phyloP scores from a whole-genome alignment of 805 yeast species.

The Metschnikowia orientalis region DNA sequence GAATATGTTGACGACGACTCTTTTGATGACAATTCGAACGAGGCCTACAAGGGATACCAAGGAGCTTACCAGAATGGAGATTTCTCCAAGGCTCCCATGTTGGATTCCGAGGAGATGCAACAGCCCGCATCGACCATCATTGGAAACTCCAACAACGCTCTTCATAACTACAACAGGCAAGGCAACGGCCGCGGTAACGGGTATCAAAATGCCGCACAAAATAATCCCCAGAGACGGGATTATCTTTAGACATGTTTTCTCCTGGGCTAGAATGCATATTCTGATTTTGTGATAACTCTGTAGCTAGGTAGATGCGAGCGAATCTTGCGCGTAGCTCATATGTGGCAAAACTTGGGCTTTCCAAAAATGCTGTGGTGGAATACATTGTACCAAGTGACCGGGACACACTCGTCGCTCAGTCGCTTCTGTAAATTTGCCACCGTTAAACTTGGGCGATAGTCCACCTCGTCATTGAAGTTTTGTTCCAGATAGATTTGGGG shows the following conservation, averaged over 20 bases:
- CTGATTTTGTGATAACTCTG: background rate
- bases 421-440: too few relatives aligned
- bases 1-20: constrained; percentile 31
- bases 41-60: constrained; percentile 6
- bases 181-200: constrained; percentile 12
- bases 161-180: constrained; percentile 19
- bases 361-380: constrained; percentile 51
- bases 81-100: constrained; percentile 12
- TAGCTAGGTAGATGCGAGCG: too few relatives aligned
- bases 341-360: constrained; percentile 35
- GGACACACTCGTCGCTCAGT: constrained; percentile 42
- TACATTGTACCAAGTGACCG: constrained; percentile 49
- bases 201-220: background rate
- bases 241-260: constrained; percentile 7
- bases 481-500: too few relatives aligned
- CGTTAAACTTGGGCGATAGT: too few relatives aligned
- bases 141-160: constrained; percentile 34
- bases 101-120: constrained; percentile 32
- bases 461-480: too few relatives aligned
- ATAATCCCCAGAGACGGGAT: constrained; percentile 3
- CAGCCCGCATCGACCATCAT: constrained; percentile 41
- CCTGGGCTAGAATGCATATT: background rate
- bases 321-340: too few relatives aligned
- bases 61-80: constrained; percentile 14
- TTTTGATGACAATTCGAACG: constrained; percentile 23